Evolutionary conservation across 2,329 filamentous ascomycete species (phyloP).

Genomic region (Trichoderma afroharzianum): DNA sequence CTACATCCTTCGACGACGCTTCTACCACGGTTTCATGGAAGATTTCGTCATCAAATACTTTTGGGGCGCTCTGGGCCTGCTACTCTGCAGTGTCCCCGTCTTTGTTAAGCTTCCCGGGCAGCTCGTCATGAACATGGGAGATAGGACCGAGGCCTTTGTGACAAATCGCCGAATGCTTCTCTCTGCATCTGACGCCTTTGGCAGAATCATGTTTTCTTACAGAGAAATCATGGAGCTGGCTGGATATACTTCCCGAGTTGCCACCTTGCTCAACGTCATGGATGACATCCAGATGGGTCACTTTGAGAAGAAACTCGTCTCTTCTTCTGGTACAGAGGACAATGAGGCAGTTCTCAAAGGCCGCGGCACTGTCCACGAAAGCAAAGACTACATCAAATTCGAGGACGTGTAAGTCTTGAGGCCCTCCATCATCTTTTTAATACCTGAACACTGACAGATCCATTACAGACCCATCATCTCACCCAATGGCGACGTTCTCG

Average conservation of each 20-base stretch:
- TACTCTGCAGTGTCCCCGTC: slow-evolving; percentile 91
- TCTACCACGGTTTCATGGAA: slow-evolving; percentile 99
- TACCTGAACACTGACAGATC: not conserved
- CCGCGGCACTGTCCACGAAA: slow-evolving; percentile 78
- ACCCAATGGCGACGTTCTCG: slow-evolving; percentile 90
- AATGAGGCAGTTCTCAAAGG: slow-evolving; percentile 81
- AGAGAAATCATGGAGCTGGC: slow-evolving; percentile 95
- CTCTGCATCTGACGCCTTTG: slow-evolving; percentile 91
- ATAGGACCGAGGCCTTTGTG: slow-evolving; percentile 74
- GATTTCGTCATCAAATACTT: slow-evolving; percentile 99
- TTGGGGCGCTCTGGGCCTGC: slow-evolving; percentile 88
- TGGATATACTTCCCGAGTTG: slow-evolving; percentile 90
- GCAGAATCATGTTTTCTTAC: slow-evolving; percentile 95
- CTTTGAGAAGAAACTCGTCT: slow-evolving; percentile 96
- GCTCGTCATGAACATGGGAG: slow-evolving; percentile 62
- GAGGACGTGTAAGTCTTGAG: slow-evolving; percentile 60
- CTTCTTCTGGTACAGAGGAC: slow-evolving; percentile 74
- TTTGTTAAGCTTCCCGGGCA: slow-evolving; percentile 88
- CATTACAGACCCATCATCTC: slow-evolving; percentile 75
- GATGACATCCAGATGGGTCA: slow-evolving; percentile 84
- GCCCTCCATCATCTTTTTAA: not conserved
- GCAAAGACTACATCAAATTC: slow-evolving; percentile 73
- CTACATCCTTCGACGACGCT: slow-evolving; percentile 80
- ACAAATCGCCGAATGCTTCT: slow-evolving; percentile 91
- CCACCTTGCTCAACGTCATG: slow-evolving; percentile 87